Conservation (phyloP, 2,329 filamentous ascomycete species). For the Aspergillus versicolor region DNA sequence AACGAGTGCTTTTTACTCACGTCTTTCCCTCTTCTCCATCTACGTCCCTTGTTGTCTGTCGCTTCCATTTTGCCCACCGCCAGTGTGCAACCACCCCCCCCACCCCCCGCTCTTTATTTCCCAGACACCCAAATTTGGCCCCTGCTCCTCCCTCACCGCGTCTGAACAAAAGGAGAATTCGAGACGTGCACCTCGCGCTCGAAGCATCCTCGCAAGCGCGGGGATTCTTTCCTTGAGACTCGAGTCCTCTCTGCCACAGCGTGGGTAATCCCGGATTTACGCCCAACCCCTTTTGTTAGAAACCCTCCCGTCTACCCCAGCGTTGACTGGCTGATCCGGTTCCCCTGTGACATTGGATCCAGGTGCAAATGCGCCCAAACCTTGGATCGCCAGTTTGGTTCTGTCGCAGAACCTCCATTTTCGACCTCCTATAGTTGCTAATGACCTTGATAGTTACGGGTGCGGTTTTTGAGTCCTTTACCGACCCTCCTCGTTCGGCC, state of each 20-base stretch:
- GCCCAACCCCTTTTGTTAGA: neutral
- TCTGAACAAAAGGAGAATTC: constrained; percentile 10
- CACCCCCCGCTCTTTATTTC: constrained; percentile 1
- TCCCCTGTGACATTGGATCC: neutral
- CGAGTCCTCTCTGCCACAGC: neutral
- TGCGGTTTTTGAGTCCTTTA: constrained; percentile 12
- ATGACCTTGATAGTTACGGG: constrained; percentile 2
- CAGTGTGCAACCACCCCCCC: neutral
- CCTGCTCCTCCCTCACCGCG: constrained; percentile 11
- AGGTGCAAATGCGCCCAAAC: constrained; percentile 9
- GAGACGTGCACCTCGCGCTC: constrained; percentile 16
- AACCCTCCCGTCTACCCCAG: neutral
- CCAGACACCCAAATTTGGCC: neutral
- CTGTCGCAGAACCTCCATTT: neutral
- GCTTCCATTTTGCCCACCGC: neutral
- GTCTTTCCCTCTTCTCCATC: constrained; percentile 13
- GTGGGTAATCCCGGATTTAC: neutral
- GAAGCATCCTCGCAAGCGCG: constrained; percentile 17
- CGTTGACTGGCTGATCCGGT: constrained; percentile 7
- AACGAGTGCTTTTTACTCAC: neutral
- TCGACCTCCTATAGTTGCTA: constrained; percentile 3
- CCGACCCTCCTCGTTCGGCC: neutral
- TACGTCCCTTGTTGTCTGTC: neutral
- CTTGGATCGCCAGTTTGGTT: constrained; percentile 6
- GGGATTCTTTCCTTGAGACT: constrained; percentile 10